Percentiles rank a stretch among this genome's conserved stretches.
These are phyloP conservation scores for Acidiella bohemica DNA, from an alignment of 495 filamentous ascomycete genomes.

Conservation along the genomic window DNA sequence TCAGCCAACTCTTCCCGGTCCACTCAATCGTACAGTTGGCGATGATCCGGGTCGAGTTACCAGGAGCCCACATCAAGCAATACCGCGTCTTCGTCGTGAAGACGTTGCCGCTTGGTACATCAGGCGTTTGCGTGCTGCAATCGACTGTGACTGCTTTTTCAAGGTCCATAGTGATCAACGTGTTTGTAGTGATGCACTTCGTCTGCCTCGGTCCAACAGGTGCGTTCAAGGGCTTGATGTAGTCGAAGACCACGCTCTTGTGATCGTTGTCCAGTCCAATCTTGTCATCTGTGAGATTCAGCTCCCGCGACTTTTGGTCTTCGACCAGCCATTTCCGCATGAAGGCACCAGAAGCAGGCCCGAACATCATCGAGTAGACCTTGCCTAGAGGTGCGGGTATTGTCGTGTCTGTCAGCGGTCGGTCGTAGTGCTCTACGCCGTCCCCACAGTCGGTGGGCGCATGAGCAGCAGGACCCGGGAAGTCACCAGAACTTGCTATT, in stretches of 20 bases:
- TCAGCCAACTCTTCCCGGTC: conserved; percentile 96
- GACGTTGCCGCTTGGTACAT: conserved; percentile 87
- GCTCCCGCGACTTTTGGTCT: conserved; percentile 78
- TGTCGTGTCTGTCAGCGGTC: conserved; percentile 67
- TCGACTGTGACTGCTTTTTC: conserved; percentile 69
- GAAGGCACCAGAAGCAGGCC: conserved; percentile 60
- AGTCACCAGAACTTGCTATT: conserved; percentile 48
- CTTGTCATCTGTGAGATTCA: conserved; percentile 69
- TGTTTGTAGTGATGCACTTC: conserved; percentile 82
- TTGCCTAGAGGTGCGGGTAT: conserved; percentile 84
- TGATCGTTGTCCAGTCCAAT: conserved; percentile 60
- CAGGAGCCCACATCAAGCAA: conserved; percentile 80
- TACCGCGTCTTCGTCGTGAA: conserved; percentile 89
- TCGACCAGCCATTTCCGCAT: conserved; percentile 72
- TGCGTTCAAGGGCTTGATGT: conserved; percentile 78
- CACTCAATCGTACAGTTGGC: conserved; percentile 87
- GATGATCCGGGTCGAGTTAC: conserved; percentile 67
- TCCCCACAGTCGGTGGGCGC: conserved; percentile 74
- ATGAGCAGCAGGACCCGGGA: conserved; percentile 77
- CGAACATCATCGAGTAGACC: conserved; percentile 78
- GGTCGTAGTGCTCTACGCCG: conserved; percentile 63
- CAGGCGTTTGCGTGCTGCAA: conserved; percentile 68
- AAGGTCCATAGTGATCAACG: conserved; percentile 65
- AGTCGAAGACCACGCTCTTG: conserved; percentile 62
- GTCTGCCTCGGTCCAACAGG: conserved; percentile 88